These are phyloP conservation scores for Paecilomyces sp. DNA, from an alignment of 2,329 filamentous ascomycete genomes.

Conservation along the genomic window DNA sequence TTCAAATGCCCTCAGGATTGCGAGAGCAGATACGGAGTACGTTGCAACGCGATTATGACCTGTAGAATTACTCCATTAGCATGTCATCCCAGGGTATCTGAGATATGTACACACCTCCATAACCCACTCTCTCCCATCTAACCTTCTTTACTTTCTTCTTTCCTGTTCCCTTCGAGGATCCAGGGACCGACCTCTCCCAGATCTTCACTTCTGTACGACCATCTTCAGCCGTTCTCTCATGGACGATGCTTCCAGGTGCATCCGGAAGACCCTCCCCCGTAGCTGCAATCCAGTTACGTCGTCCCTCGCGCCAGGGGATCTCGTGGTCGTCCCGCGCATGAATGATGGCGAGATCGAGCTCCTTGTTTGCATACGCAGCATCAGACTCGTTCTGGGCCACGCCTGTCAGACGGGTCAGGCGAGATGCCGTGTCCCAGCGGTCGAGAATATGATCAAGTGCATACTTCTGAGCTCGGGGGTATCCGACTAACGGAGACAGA, in stretches of 20 bases:
- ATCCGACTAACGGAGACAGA: constrained; percentile 64
- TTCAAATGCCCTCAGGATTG: constrained; percentile 32
- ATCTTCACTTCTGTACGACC: constrained; percentile 27
- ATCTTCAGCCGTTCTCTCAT: constrained; percentile 19
- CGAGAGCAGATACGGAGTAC: constrained; percentile 29
- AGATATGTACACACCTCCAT: constrained; percentile 31
- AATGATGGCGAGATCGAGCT: constrained; percentile 61
- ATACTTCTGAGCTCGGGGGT: constrained; percentile 57
- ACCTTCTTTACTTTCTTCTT: constrained; percentile 27
- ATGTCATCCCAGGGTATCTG: background rate
- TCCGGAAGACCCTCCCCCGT: constrained; percentile 20
- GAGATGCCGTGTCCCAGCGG: constrained; percentile 66
- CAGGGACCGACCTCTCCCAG: constrained; percentile 24
- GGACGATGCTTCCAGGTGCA: constrained; percentile 20
- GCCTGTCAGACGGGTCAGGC: constrained; percentile 46
- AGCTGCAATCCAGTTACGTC: constrained; percentile 31
- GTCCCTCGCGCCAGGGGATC: constrained; percentile 59
- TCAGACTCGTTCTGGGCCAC: constrained; percentile 40
- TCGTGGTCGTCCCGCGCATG: constrained; percentile 77
- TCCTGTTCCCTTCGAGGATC: background rate
- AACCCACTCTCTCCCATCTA: constrained; percentile 36
- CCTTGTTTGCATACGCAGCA: constrained; percentile 44
- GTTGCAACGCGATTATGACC: constrained; percentile 36
- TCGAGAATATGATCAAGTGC: constrained; percentile 64
- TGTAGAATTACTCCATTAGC: constrained; percentile 8